Percentiles rank a stretch among this genome's conserved stretches.
These are phyloP conservation scores for Penicillium brasilianum DNA, from an alignment of 2,329 filamentous ascomycete genomes.

Conservation along the genomic window DNA sequence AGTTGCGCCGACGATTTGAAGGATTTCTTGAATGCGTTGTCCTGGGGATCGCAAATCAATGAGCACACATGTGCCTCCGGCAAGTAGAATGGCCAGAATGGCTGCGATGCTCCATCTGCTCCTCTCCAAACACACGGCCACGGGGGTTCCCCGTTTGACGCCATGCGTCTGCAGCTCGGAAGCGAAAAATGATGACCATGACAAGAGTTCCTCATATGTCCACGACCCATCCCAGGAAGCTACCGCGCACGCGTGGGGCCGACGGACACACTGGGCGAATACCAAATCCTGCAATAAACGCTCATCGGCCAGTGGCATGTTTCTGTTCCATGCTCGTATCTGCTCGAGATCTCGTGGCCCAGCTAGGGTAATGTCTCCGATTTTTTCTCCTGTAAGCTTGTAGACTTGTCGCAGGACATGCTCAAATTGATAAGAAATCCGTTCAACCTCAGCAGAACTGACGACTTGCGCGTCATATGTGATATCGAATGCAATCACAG, in stretches of 20 bases:
- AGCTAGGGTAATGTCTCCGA: neutral
- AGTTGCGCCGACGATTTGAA: neutral
- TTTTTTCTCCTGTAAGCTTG: neutral
- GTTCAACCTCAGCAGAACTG: neutral
- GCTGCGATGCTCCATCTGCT: constrained; percentile 11
- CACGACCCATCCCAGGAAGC: constrained; percentile 11
- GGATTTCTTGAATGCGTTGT: neutral
- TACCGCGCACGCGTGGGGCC: neutral
- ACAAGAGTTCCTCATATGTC: constrained; percentile 13
- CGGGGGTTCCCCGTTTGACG: constrained; percentile 3
- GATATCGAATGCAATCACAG: neutral
- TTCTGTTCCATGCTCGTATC: neutral
- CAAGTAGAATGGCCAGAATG: constrained; percentile 11
- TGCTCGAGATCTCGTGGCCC: neutral
- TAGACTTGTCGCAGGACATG: neutral
- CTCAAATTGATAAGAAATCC: neutral
- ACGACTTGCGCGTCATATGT: neutral
- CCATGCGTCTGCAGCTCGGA: neutral
- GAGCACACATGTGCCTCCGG: constrained; percentile 11
- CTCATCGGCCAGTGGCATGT: neutral
- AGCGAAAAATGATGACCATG: constrained; percentile 7
- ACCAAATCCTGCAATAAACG: neutral
- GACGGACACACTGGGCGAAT: neutral
- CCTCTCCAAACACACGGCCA: constrained; percentile 13
- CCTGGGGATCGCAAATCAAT: neutral